These are phyloP conservation scores for Phlebiopsis flavidoalba DNA, from an alignment of 768 basidiomycete species.

Conservation along the genomic window DNA sequence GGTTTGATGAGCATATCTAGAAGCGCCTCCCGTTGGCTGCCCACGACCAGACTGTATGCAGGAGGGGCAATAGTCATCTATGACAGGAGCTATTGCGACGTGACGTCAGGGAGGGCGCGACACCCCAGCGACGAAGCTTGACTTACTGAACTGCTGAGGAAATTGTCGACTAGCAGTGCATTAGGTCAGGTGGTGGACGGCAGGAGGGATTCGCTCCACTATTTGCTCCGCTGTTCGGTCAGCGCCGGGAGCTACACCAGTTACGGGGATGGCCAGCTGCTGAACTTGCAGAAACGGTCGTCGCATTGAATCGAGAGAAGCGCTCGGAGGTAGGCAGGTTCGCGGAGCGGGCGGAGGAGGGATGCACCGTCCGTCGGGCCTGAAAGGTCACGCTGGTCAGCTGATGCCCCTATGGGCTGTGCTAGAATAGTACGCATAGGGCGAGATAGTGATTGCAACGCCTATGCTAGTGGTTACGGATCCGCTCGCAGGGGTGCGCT, in stretches of 20 bases:
- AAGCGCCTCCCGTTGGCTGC: conserved; percentile 12
- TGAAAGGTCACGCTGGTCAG: conserved; percentile 24
- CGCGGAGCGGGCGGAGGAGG: conserved; percentile 6
- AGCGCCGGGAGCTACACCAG: conserved; percentile 53
- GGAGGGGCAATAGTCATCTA: conserved; percentile 24
- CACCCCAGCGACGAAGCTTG: background rate
- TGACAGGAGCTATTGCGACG: conserved; percentile 20
- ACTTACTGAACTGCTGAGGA: conserved; percentile 64
- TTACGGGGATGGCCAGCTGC: conserved; percentile 52
- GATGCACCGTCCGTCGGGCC: conserved; percentile 57
- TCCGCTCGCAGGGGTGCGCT: conserved; percentile 39
- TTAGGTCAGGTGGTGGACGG: conserved; percentile 3
- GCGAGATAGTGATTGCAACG: conserved; percentile 50
- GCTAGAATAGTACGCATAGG: conserved; percentile 34
- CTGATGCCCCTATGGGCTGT: conserved; percentile 3
- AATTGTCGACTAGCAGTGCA: conserved; percentile 52
- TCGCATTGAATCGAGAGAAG: conserved; percentile 60
- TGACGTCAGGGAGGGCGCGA: background rate
- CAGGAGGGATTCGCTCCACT: conserved; percentile 41
- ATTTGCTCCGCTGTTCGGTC: conserved; percentile 70
- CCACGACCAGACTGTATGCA: conserved; percentile 21
- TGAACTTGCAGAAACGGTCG: conserved; percentile 66
- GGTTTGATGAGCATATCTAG: conserved; percentile 11
- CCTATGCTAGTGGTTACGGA: conserved; percentile 58
- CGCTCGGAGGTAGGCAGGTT: conserved; percentile 18